phyloP scores from a whole-genome alignment of 129 eudicot genomes.

The Flaveria brownii region DNA sequence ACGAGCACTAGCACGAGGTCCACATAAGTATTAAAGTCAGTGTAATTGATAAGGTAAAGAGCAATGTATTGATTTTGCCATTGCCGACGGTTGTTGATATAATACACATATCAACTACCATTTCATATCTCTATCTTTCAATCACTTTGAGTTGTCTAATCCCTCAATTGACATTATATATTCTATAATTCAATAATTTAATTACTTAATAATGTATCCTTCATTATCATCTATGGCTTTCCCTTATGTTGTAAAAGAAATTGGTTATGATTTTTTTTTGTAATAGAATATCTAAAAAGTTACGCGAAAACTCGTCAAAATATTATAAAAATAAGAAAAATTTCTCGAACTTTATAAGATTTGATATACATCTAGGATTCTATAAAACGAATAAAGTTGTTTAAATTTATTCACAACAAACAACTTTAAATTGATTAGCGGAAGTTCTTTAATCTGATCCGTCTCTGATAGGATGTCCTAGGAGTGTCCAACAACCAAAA shows the following conservation, averaged over 20 bases:
- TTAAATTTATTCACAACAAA: too few species aligned
- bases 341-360: too few species aligned
- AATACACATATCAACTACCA: conserved; percentile 7
- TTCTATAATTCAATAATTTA: conserved; percentile 1
- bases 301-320: neutral
- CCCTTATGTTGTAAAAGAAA: neutral
- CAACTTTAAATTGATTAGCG: too few species aligned
- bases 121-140: conserved; percentile 19
- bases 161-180: neutral
- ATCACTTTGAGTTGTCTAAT: conserved; percentile 14
- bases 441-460: too few species aligned
- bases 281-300: neutral
- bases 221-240: too few species aligned
- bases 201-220: neutral
- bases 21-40: neutral
- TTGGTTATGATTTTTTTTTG: too few species aligned
- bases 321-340: too few species aligned
- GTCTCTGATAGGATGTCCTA: too few species aligned
- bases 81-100: conserved; percentile 19
- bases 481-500: too few species aligned
- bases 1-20: neutral
- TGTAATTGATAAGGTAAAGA: conserved; percentile 1
- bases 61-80: neutral
- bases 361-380: too few species aligned
- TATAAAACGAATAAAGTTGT: too few species aligned